Evolutionary conservation across 768 basidiomycete species (phyloP).

Genomic region (Lactarius sanguifluus): DNA sequence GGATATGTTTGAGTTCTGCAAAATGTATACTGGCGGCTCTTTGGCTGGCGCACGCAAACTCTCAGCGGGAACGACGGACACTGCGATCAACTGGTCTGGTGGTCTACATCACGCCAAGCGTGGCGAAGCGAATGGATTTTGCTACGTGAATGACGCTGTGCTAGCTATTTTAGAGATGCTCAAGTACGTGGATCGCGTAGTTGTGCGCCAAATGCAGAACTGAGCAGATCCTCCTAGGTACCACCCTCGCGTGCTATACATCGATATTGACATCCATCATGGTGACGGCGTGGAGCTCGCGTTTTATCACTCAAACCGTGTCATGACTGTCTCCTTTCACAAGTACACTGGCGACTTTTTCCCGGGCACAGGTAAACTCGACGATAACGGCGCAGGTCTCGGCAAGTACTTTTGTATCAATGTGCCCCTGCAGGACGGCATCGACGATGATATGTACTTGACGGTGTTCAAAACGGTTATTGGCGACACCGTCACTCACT

Average conservation of each 20-base stretch:
- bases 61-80: slow-evolving; percentile 82
- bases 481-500: slow-evolving; percentile 87
- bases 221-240: slow-evolving; percentile 49
- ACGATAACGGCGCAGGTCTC: slow-evolving; percentile 83
- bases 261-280: slow-evolving; percentile 99
- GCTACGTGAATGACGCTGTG: slow-evolving; percentile 97
- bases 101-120: slow-evolving; percentile 98
- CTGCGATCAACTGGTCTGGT: slow-evolving; percentile 98
- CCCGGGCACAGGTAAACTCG: slow-evolving; percentile 93
- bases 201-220: neutral
- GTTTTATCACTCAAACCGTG: slow-evolving; percentile 97
- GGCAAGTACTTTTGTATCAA: slow-evolving; percentile 97
- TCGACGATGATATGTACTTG: slow-evolving; percentile 97
- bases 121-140: slow-evolving; percentile 97
- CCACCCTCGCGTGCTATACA: slow-evolving; percentile 92
- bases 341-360: slow-evolving; percentile 99
- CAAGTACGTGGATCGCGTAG: slow-evolving; percentile 31
- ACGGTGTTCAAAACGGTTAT: slow-evolving; percentile 95
- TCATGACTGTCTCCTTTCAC: slow-evolving; percentile 98
- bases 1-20: slow-evolving; percentile 92
- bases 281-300: slow-evolving; percentile 98
- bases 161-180: slow-evolving; percentile 91
- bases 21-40: slow-evolving; percentile 90
- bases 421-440: slow-evolving; percentile 91
- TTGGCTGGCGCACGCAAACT: slow-evolving; percentile 90